Evolutionary conservation across 768 basidiomycete genomes (phyloP).

Genomic region (Termitomyces bulborhizus): DNA sequence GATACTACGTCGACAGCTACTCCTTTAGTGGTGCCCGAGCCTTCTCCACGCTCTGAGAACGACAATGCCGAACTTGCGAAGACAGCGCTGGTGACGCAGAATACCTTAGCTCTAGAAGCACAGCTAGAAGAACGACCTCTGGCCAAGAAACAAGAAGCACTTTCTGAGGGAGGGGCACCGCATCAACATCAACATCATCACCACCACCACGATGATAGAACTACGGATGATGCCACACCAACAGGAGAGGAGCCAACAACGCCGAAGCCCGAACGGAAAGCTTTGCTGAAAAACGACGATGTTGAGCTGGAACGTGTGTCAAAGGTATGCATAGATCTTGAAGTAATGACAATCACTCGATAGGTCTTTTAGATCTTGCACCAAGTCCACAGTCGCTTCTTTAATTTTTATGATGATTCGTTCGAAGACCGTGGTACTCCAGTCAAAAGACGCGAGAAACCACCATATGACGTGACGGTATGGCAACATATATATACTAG

Average conservation of each 20-base stretch:
- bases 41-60: constrained; percentile 28
- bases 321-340: constrained; percentile 40
- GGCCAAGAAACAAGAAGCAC: constrained; percentile 81
- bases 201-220: constrained; percentile 14
- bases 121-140: constrained; percentile 83
- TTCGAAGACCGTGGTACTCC: constrained; percentile 22
- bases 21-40: constrained; percentile 12
- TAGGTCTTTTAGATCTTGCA: constrained; percentile 56
- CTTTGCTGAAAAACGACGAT: constrained; percentile 85
- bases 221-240: constrained; percentile 14
- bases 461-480: constrained; percentile 73
- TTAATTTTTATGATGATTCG: constrained; percentile 60
- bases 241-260: constrained; percentile 11
- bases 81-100: constrained; percentile 60
- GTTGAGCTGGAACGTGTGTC: constrained; percentile 73
- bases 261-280: constrained; percentile 49
- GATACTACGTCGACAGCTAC: constrained; percentile 7
- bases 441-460: constrained; percentile 21
- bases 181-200: constrained; percentile 22
- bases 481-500: constrained; percentile 18
- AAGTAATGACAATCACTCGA: not conserved
- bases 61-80: constrained; percentile 38
- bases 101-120: constrained; percentile 72
- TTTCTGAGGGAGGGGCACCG: constrained; percentile 40
- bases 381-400: constrained; percentile 76